A percentile compares a stretch with the other conserved stretches of the same genome.
These are phyloP conservation scores for Yamadazyma conglobata DNA, from an alignment of 1,139 yeast species.

Conservation along the genomic window DNA sequence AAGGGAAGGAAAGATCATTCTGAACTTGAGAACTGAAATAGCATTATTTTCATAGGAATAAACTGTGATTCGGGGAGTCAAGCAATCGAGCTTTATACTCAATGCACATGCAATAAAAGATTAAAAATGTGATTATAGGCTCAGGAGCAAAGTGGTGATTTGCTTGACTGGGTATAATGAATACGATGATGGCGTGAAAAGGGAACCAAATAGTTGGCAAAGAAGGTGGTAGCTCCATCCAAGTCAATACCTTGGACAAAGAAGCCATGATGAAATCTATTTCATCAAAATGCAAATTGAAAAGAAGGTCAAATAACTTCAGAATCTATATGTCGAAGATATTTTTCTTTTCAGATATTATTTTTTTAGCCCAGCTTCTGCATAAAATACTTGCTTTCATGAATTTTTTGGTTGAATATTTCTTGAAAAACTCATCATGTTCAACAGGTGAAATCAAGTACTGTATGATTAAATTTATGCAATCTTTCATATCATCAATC, in stretches of 20 bases:
- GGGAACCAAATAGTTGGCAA: no score
- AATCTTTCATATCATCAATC: constrained; percentile 65
- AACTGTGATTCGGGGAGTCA: no score
- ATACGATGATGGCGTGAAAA: no score
- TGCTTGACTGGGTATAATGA: no score
- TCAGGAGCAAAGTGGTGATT: no score
- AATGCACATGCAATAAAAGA: no score
- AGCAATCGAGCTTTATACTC: no score
- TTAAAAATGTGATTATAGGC: no score
- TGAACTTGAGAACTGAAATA: constrained; percentile 2
- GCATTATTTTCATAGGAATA: constrained; percentile 2
- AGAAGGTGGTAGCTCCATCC: neutral
- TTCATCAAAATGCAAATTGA: constrained; percentile 1
- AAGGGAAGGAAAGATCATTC: neutral
- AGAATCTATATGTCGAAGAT: constrained; percentile 17
- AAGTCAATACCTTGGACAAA: neutral
- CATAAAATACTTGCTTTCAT: constrained; percentile 89
- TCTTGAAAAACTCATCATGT: constrained; percentile 91
- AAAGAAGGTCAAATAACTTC: neutral
- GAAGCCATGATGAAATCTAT: neutral
- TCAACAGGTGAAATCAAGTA: constrained; percentile 80
- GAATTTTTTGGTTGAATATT: constrained; percentile 86
- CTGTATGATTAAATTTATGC: constrained; percentile 70
- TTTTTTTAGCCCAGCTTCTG: constrained; percentile 84
- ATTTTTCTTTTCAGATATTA: constrained; percentile 35